A percentile compares a stretch with the other conserved stretches of the same genome.
Conservation (phyloP, 2,329 filamentous ascomycete genomes). For the Bretziella fagacearum region DNA sequence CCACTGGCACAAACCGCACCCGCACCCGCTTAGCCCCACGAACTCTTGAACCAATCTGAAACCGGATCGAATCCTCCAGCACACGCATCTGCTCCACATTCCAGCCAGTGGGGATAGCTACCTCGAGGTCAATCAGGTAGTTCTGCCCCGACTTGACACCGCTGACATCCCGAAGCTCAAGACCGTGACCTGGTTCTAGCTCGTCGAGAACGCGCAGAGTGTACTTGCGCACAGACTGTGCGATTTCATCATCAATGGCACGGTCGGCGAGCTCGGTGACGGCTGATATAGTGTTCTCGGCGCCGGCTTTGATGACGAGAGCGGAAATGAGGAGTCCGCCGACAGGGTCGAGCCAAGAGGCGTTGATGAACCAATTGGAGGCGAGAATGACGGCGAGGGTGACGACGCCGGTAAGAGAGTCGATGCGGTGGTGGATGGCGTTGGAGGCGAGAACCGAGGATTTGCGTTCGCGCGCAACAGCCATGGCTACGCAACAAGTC, state of each 20-base stretch:
- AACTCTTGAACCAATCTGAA: conserved; percentile 56
- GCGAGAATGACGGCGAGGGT: conserved; percentile 78
- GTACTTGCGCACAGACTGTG: conserved; percentile 51
- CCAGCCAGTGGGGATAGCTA: conserved; percentile 63
- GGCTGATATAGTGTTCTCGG: conserved; percentile 65
- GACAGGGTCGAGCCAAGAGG: conserved; percentile 85
- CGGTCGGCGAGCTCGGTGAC: conserved; percentile 84
- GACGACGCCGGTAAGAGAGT: conserved; percentile 88
- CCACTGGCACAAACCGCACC: conserved; percentile 63
- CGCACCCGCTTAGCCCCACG: conserved; percentile 70
- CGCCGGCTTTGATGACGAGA: conserved; percentile 83
- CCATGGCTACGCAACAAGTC: conserved; percentile 50
- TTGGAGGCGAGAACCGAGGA: conserved; percentile 93
- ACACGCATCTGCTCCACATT: conserved; percentile 51
- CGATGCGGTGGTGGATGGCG: conserved; percentile 87
- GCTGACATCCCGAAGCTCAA: conserved; percentile 61
- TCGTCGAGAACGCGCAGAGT: conserved; percentile 37
- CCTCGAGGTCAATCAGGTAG: conserved; percentile 78
- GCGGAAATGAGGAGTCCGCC: conserved; percentile 83
- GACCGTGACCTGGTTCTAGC: conserved; percentile 30
- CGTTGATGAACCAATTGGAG: conserved; percentile 70
- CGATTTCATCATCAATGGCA: conserved; percentile 71
- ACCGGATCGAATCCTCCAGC: conserved; percentile 58
- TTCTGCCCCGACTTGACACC: conserved; percentile 95
- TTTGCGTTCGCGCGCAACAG: conserved; percentile 82